These are phyloP conservation scores for Penicillium verhagenii DNA, from an alignment of 495 filamentous ascomycete species.

Conservation along the genomic window DNA sequence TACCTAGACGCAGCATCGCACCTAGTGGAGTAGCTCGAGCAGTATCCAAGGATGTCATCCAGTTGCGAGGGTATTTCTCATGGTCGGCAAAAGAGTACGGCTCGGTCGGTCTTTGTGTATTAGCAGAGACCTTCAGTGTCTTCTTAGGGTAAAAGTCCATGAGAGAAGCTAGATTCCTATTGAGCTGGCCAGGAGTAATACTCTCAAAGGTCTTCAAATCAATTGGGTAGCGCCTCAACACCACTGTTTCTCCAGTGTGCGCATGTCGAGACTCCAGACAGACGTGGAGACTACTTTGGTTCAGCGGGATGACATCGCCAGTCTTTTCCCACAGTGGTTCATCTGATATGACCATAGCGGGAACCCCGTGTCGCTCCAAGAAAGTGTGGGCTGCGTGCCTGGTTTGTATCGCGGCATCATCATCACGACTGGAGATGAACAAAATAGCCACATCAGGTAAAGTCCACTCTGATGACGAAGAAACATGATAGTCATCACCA, in stretches of 20 bases:
- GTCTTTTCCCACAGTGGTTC: conserved; percentile 50
- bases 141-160: conserved; percentile 48
- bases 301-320: conserved; percentile 45
- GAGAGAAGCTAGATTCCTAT: conserved; percentile 69
- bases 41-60: conserved; percentile 27
- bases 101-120: conserved; percentile 9
- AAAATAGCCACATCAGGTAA: conserved; percentile 71
- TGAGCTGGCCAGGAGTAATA: conserved; percentile 71
- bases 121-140: conserved; percentile 21
- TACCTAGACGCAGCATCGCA: conserved; percentile 38
- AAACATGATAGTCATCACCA: conserved; percentile 46
- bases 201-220: conserved; percentile 71
- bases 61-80: conserved; percentile 32
- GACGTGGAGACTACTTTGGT: conserved; percentile 61
- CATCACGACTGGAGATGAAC: conserved; percentile 60
- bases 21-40: conserved; percentile 37
- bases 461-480: conserved; percentile 54
- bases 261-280: conserved; percentile 63
- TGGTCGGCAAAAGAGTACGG: conserved; percentile 17
- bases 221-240: conserved; percentile 63
- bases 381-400: conserved; percentile 57
- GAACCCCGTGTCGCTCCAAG: conserved; percentile 63
- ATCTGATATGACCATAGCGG: conserved; percentile 67
- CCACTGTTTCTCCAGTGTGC: conserved; percentile 45
- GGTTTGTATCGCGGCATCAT: conserved; percentile 44